Percentiles rank a stretch among this genome's conserved stretches.
Conservation (phyloP, 306 rosid genomes). For the Quercus aquifolioides region DNA sequence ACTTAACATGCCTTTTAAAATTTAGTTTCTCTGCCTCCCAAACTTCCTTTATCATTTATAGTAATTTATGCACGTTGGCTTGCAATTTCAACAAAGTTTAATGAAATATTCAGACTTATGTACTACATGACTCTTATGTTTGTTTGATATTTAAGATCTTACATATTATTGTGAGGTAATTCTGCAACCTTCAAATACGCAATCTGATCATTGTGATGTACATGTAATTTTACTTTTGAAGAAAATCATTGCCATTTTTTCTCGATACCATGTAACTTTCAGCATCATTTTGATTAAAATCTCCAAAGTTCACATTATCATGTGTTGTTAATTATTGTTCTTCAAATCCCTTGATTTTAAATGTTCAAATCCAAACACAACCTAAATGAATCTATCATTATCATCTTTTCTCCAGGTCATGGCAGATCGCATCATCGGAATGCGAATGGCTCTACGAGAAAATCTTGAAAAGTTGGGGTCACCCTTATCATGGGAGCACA, state of each 20-base stretch:
- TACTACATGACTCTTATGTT: background rate
- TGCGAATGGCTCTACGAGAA: constrained; percentile 68
- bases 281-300: background rate
- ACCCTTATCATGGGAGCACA: constrained; percentile 77
- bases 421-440: constrained; percentile 95
- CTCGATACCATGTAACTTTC: too few species aligned
- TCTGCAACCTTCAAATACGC: too few species aligned
- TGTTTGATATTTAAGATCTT: background rate
- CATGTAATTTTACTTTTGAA: too few species aligned
- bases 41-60: background rate
- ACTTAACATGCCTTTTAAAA: background rate
- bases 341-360: too few species aligned
- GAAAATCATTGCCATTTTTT: too few species aligned
- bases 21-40: background rate
- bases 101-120: background rate
- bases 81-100: background rate
- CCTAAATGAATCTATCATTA: background rate
- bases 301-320: too few species aligned
- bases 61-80: background rate
- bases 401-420: constrained; percentile 51
- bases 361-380: too few species aligned
- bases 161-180: too few species aligned
- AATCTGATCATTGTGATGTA: too few species aligned
- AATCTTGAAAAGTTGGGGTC: constrained; percentile 76
- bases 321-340: too few species aligned